Evolutionary conservation across 2,329 filamentous ascomycete species (phyloP), one percentile per base, ranked within the genome.

Genomic region (Lithohypha guttulata): DNA sequence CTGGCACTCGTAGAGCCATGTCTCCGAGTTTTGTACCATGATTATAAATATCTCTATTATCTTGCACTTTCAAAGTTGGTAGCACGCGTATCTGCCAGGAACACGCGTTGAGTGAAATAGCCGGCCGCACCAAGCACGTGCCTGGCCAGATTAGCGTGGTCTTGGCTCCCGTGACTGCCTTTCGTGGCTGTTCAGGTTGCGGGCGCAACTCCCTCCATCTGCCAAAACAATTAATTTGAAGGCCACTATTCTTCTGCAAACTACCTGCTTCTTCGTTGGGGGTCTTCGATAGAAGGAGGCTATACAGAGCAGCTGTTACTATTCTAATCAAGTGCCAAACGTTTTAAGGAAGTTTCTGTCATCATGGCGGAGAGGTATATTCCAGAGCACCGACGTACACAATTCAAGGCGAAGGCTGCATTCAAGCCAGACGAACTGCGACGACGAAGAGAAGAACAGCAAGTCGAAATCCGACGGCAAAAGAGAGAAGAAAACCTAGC

Each of bases 351-450:
- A 25, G 19, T 11, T 9, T 18, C 27, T 6, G 32, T 53, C 55
- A 79, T 56, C 69, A 98, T 98, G 91, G 83, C 91, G 65, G 91
- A 98, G 65, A 84, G 91, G 59, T 98, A 95, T 72, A 98, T 98
- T 59, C 91, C 91, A 64, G 91, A 98, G 72, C 91, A 98, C 73
- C 86, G 91, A 65, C 87, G 91, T 61, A 95, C 85, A 52, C 87
- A 94, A 71, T 98, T 94, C 80, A 98, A 98, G 81, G 91, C 91
- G 41, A 95, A 95, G 77, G 89, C 84, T 68, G 85, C 85, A 58
- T 96, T 98, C 75, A 95, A 95, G 78, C 89, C 89, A 56, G 91
- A 98, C 64, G 91, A 98, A 71, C 81, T 98, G 52, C 85, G 91
- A 62, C 87, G 91, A 59, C 91, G 91, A 61, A 91, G 91, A 61